phyloP scores from a whole-genome alignment of 2,329 filamentous ascomycete genomes.

The Diaporthe citrichinensis region DNA sequence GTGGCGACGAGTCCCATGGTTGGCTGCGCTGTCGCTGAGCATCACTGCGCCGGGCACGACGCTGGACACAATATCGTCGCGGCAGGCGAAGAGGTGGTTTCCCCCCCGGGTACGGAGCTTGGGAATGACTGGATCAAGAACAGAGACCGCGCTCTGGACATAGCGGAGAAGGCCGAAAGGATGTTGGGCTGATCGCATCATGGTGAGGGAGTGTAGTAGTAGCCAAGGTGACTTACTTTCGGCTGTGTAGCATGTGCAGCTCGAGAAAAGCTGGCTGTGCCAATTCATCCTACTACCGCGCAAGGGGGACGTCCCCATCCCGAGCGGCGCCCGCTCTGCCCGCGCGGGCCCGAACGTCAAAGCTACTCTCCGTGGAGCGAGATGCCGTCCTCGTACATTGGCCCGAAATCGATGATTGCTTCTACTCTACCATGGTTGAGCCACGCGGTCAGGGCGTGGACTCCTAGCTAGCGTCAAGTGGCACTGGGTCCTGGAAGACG shows the following conservation, averaged over 20 bases:
- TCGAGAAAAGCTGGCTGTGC: neutral
- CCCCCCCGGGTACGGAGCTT: slow-evolving; percentile 46
- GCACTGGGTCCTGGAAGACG: neutral
- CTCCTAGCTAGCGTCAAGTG: neutral
- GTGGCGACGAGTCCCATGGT: slow-evolving; percentile 44
- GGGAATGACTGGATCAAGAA: slow-evolving; percentile 45
- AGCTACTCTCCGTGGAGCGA: slow-evolving; percentile 16
- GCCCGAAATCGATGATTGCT: neutral
- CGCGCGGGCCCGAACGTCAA: slow-evolving; percentile 28
- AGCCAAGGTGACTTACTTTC: slow-evolving; percentile 42
- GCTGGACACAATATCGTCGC: slow-evolving; percentile 12
- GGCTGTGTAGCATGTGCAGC: slow-evolving; percentile 27
- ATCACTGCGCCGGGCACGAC: slow-evolving; percentile 51
- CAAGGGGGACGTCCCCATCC: slow-evolving; percentile 2
- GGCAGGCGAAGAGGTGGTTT: slow-evolving; percentile 43
- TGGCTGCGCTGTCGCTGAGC: slow-evolving; percentile 51
- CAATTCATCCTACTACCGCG: neutral
- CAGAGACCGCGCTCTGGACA: slow-evolving; percentile 45
- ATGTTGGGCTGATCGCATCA: slow-evolving; percentile 42
- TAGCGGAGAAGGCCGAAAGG: slow-evolving; percentile 44
- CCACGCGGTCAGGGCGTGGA: neutral
- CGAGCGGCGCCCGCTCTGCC: slow-evolving; percentile 9
- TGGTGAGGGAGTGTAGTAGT: slow-evolving; percentile 45
- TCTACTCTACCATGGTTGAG: slow-evolving; percentile 13
- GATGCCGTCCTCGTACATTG: slow-evolving; percentile 1